Base-by-base conservation (phyloP, 768 basidiomycete species). In the Austroboletus festivus region DNA sequence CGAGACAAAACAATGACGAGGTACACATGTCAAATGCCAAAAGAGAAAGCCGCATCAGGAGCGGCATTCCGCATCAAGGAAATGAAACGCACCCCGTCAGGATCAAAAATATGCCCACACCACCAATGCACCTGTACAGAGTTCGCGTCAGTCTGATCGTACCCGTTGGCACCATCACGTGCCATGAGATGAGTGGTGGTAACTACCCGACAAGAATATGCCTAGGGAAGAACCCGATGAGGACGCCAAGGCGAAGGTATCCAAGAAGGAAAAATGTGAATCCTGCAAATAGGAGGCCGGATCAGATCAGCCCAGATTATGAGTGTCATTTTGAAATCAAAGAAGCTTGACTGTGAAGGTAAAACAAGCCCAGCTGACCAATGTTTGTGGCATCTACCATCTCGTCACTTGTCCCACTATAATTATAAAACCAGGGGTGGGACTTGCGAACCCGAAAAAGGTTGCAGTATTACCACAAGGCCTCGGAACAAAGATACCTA, bases 181-280 rank as follows among this genome's bases (percentile, higher is more conserved):
- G 22, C 35, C 18, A 47, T 23, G 4, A 26, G 10, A 45, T n/a
- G 35, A 40, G 52, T 24, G 22, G 23, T 49, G 39, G 56, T 3
- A 67, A 81, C 54, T 59, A 89, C 80, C 94, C 94, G n/a, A 99
- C 90, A 23, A 97, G 79, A 61, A 97, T 96, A 61, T 96, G 93
- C 13, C 95, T 77, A 16, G 95, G 95, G 70, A 98, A 97, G 71
- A 98, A 98, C 1, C 93, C 93, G 30, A 96, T 85, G 9, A 98
- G 69, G 6, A 81, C 76, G 3, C 95, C 95, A 12, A 97, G 76
- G 38, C 82, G 82, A 55, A 94, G 81, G 15, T 78, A 80, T 13
- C 93, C 93, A 18, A 97, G 78, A n/a, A 89, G 68, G 67, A 94
- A 83, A 68, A 96, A 96, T 0, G 89, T 75, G 18, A 93, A 63